A percentile compares a stretch with the other conserved stretches of the same genome.
Conservation (phyloP, 208 protist genomes). For the Leishmania major region DNA sequence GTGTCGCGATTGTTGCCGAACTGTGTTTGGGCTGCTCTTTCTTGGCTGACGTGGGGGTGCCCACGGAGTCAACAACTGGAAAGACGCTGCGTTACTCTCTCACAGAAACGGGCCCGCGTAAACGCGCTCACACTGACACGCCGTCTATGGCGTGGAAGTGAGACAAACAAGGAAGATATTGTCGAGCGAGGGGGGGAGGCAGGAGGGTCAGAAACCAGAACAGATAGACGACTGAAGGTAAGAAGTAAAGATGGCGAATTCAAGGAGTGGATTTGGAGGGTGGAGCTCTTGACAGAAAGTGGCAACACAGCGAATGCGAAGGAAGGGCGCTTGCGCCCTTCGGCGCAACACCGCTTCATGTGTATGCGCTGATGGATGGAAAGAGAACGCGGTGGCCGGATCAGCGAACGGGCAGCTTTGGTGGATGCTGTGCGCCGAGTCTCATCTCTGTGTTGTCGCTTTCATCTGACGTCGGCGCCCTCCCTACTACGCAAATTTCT, state of each 20-base stretch:
- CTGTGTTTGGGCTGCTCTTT: background rate
- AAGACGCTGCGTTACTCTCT: background rate
- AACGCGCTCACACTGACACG: background rate
- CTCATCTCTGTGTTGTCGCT: background rate
- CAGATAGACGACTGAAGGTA: background rate
- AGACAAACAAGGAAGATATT: background rate
- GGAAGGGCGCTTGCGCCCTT: background rate
- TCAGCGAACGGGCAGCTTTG: background rate
- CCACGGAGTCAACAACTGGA: background rate
- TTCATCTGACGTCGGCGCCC: background rate
- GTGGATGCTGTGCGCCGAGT: background rate
- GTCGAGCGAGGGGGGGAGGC: background rate
- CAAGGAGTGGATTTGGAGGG: background rate
- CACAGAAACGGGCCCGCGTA: background rate
- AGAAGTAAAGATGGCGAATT: background rate
- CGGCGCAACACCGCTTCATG: background rate
- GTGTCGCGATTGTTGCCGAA: background rate
- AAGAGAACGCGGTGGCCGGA: background rate
- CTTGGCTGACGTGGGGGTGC: background rate
- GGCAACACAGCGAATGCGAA: background rate
- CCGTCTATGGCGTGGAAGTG: background rate
- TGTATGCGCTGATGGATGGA: background rate
- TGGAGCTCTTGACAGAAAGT: background rate
- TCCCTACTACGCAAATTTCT: background rate
- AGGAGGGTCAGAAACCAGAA: background rate